Percentiles rank a stretch among this genome's conserved stretches.
Conservation (phyloP, 768 basidiomycete species). For the Tremella fuciformis region DNA sequence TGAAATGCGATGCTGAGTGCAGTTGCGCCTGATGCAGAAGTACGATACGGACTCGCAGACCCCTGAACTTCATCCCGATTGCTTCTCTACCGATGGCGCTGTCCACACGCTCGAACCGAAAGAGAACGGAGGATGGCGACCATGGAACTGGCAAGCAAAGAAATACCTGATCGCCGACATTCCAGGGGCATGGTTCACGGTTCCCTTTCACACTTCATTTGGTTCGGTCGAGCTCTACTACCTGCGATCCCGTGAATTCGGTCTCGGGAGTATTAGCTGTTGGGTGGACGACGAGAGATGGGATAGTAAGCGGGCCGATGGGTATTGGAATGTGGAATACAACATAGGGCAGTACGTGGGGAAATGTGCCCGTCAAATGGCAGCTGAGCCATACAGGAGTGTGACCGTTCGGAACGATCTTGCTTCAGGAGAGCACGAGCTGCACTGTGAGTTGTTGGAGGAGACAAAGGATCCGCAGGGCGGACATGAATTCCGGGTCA, state of each 20-base stretch:
- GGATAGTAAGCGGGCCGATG: conserved; percentile 23
- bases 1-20: not conserved
- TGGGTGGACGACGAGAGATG: conserved; percentile 45
- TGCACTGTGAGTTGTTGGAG: conserved; percentile 41
- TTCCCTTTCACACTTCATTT: conserved; percentile 33
- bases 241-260: conserved; percentile 34
- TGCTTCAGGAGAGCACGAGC: conserved; percentile 27
- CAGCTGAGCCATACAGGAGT: not conserved
- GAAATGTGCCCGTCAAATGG: not conserved
- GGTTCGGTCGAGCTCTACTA: conserved; percentile 40
- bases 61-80: conserved; percentile 27
- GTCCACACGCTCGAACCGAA: conserved; percentile 28
- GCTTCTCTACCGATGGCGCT: conserved; percentile 32
- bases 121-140: conserved; percentile 31
- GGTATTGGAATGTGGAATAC: conserved; percentile 35
- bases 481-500: conserved; percentile 43
- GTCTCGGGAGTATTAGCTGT: conserved; percentile 38
- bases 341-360: conserved; percentile 36
- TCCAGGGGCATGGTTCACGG: conserved; percentile 40
- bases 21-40: conserved; percentile 29
- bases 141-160: conserved; percentile 40
- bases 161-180: conserved; percentile 39
- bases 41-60: conserved; percentile 20
- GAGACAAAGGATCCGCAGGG: conserved; percentile 43
- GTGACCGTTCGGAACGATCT: conserved; percentile 19